Evolutionary conservation across 805 yeast genomes (phyloP).

Genomic region (Kluyveromyces dobzhanskii): DNA sequence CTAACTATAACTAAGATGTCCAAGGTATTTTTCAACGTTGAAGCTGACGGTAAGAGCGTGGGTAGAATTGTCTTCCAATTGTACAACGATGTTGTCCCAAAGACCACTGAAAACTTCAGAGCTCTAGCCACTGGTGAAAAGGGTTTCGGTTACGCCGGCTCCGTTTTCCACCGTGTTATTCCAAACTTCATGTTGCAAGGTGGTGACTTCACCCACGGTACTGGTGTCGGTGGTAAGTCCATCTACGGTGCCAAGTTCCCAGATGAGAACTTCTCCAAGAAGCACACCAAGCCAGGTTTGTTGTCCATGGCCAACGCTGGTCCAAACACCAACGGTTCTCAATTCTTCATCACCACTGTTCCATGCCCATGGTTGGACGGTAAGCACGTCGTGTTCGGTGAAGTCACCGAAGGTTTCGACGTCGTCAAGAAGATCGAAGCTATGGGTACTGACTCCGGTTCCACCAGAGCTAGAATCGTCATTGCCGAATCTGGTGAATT

Average conservation of each 20-base stretch:
- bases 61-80: slow-evolving; percentile 84
- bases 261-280: slow-evolving; percentile 68
- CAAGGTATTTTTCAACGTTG: slow-evolving; percentile 73
- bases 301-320: slow-evolving; percentile 98
- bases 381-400: slow-evolving; percentile 92
- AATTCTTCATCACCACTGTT: slow-evolving; percentile 91
- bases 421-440: slow-evolving; percentile 79
- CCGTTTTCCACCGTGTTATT: slow-evolving; percentile 94
- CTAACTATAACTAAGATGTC: slow-evolving; percentile 36
- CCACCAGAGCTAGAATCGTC: slow-evolving; percentile 56
- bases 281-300: slow-evolving; percentile 74
- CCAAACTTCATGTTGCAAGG: slow-evolving; percentile 99
- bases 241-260: slow-evolving; percentile 71
- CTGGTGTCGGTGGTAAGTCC: slow-evolving; percentile 96
- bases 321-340: slow-evolving; percentile 97
- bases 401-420: slow-evolving; percentile 77
- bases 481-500: slow-evolving; percentile 49
- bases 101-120: slow-evolving; percentile 94
- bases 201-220: slow-evolving; percentile 86
- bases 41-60: slow-evolving; percentile 67
- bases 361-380: slow-evolving; percentile 87
- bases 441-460: slow-evolving; percentile 66
- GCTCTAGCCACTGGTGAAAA: slow-evolving; percentile 93
- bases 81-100: slow-evolving; percentile 87
- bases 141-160: slow-evolving; percentile 88